Evolutionary conservation across 805 yeast genomes (phyloP), one percentile per base, ranked within the genome.

Genomic region (Kodamaea nitidulidarum): DNA sequence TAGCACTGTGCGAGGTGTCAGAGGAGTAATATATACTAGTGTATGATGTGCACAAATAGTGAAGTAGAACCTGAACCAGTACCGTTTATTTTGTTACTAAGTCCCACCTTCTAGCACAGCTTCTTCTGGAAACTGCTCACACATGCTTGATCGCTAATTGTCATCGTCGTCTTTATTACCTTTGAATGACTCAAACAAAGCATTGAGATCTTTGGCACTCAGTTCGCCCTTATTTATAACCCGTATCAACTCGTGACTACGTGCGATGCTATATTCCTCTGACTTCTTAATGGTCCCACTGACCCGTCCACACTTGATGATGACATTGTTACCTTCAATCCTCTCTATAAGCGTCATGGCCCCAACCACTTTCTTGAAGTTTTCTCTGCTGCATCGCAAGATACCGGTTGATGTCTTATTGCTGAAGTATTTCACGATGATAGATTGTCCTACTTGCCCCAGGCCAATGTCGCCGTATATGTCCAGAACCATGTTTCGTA

Each of bases 201-300:
- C 21, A n/a, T 39, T 32, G 29, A 43, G 35, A 14, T 43, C 43
- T 15, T 22, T 17, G 2, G 29, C 33, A 20, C 31, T 38, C 24
- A 31, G 36, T 15, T 38, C 44, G 9, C 46, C 41, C 17, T 41
- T 43, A 20, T 41, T 43, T 12, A 55, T 22, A 33, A 44, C 15
- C 41, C 58, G 46, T 53, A 74, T 61, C 32, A 61, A 45, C 31
- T 65, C 60, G 37, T 70, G 66, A 53, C 77, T 67, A 40, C 70
- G 58, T 20, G 46, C 45, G 9, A 86, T 78, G 0, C 88, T 82
- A 42, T 70, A 75, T 47, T 79, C 74, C 55, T 90, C 95, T 47
- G 95, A 77, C 54, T 86, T 87, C 55, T 80, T 81, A 22, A 90
- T 88, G 0, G 96, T 88, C 0, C 96, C 98, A 52, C 95, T 81